Conservation (phyloP, 148 eudicot species). For the Persicaria maculosa region DNA sequence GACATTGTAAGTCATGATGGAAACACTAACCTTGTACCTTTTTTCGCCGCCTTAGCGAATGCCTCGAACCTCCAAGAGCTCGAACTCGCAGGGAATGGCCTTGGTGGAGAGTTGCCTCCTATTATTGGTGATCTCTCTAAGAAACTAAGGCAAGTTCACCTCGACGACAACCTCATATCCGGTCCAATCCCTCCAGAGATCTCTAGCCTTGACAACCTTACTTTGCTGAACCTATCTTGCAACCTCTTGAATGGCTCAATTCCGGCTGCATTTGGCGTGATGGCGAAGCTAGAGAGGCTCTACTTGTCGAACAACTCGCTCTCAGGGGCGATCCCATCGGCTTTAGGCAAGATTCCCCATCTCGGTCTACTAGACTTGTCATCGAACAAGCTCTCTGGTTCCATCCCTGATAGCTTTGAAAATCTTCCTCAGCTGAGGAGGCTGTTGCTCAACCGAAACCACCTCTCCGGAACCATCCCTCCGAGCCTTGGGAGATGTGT, state of each 20-base stretch:
- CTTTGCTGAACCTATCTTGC: conserved; percentile 64
- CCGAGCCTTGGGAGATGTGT: conserved; percentile 59
- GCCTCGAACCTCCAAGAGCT: conserved; percentile 72
- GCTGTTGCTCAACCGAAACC: conserved; percentile 49
- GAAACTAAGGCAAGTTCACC: conserved; percentile 57
- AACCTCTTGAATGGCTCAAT: conserved; percentile 63
- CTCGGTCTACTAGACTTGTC: conserved; percentile 78
- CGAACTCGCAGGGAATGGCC: conserved; percentile 59
- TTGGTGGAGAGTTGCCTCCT: conserved; percentile 52
- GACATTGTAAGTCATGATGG: conserved; percentile 55
- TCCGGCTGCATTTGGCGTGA: conserved; percentile 36
- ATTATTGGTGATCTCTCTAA: conserved; percentile 49
- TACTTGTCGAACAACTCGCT: conserved; percentile 57
- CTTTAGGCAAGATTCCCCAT: conserved; percentile 56
- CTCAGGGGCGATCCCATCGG: conserved; percentile 51
- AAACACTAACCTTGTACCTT: conserved; percentile 55
- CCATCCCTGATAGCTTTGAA: conserved; percentile 62
- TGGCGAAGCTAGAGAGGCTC: conserved; percentile 60
- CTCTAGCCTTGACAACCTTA: conserved; percentile 57
- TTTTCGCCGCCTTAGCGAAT: conserved; percentile 55
- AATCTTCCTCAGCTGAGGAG: conserved; percentile 56
- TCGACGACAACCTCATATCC: conserved; percentile 53
- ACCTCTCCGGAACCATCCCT: conserved; percentile 66
- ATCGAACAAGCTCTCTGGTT: conserved; percentile 51
- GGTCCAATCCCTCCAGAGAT: conserved; percentile 69